A percentile compares a stretch with the other conserved stretches of the same genome.
Evolutionary conservation across 805 yeast genomes (phyloP).

Genomic region (Phaffomyces antillensis): DNA sequence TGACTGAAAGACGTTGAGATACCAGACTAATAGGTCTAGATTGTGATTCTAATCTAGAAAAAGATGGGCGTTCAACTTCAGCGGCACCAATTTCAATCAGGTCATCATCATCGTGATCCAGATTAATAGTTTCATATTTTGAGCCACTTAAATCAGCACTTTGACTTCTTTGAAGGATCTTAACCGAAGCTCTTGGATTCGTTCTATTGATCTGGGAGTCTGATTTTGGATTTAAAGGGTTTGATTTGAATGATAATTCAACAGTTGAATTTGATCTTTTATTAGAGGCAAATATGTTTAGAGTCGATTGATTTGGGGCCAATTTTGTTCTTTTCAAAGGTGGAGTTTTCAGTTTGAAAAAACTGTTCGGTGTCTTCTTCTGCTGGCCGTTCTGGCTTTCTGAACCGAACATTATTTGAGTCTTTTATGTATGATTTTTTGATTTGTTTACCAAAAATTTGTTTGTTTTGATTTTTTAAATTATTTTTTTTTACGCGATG

Average conservation of each 20-base stretch:
- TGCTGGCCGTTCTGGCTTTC: neutral
- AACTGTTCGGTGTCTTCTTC: neutral
- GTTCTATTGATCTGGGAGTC: neutral
- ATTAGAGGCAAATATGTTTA: constrained; percentile 3
- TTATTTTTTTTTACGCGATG: neutral
- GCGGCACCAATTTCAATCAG: neutral
- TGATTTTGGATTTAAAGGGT: constrained; percentile 1
- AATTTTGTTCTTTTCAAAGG: constrained; percentile 1
- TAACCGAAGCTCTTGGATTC: neutral
- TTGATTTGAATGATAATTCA: neutral
- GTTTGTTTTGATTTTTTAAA: neutral
- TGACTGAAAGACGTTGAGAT: neutral
- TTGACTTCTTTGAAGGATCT: neutral
- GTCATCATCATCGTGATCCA: neutral
- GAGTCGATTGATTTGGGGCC: constrained; percentile 4
- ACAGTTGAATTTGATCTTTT: neutral
- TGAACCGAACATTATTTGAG: neutral
- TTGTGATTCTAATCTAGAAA: neutral
- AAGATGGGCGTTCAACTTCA: neutral
- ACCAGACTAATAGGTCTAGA: neutral
- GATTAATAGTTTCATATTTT: neutral
- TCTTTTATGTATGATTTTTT: too few species aligned
- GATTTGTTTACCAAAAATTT: too few species aligned
- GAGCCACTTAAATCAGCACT: neutral
- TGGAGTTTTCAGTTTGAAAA: constrained; percentile 4